A percentile compares a stretch with the other conserved stretches of the same genome.
Conservation (phyloP, 768 basidiomycete genomes). For the Mycena latifolia region DNA sequence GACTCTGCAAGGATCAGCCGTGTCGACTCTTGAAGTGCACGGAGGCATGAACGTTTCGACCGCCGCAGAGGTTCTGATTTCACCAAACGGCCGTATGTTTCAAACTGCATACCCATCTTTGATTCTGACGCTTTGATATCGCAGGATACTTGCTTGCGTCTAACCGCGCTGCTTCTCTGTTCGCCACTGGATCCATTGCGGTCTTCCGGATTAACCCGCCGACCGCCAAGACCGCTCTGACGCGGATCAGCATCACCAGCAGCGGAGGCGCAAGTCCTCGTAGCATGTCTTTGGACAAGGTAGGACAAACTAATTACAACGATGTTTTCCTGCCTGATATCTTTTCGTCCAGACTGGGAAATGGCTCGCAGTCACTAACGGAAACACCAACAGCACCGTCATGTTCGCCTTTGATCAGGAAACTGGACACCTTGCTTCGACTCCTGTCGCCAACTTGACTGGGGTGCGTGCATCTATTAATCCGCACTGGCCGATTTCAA, state of each 20-base stretch:
- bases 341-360: conserved; percentile 13
- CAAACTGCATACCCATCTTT: background rate
- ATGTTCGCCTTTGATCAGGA: conserved; percentile 28
- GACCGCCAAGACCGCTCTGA: conserved; percentile 25
- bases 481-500: background rate
- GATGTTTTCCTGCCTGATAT: background rate
- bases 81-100: conserved; percentile 28
- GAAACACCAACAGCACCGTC: conserved; percentile 29
- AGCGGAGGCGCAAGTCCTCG: conserved; percentile 30
- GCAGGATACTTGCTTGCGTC: conserved; percentile 25
- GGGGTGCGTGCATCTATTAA: conserved; percentile 10
- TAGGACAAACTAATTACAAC: background rate
- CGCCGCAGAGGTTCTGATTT: conserved; percentile 26
- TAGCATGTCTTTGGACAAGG: conserved; percentile 32
- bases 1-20: conserved; percentile 26
- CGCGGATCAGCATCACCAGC: conserved; percentile 27
- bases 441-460: conserved; percentile 28
- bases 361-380: conserved; percentile 28
- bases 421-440: conserved; percentile 21
- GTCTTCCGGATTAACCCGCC: conserved; percentile 30
- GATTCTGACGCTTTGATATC: background rate
- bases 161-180: conserved; percentile 19
- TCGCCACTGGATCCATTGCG: conserved; percentile 23
- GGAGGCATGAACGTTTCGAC: conserved; percentile 30
- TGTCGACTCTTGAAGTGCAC: conserved; percentile 19